Evolutionary conservation across 352 stramenopile species (phyloP).

Genomic region (Phytophthora boehmeriae): DNA sequence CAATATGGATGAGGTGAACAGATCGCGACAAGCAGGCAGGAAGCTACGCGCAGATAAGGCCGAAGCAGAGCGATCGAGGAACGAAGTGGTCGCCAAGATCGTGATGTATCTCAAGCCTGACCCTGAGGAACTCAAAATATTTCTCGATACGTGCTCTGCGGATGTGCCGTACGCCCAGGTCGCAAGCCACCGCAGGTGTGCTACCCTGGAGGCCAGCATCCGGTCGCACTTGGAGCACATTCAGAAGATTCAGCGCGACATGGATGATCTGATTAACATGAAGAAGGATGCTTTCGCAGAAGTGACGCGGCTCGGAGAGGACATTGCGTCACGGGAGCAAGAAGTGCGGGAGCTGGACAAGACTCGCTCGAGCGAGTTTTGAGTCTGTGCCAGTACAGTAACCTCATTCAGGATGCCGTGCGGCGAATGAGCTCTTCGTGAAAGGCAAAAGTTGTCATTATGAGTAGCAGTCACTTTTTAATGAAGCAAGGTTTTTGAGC

Average conservation of each 20-base stretch:
- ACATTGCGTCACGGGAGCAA: constrained; percentile 48
- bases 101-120: constrained; percentile 56
- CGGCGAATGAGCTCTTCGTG: constrained; percentile 26
- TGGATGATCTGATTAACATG: constrained; percentile 69
- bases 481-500: not conserved
- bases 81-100: constrained; percentile 53
- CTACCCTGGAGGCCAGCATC: constrained; percentile 47
- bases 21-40: constrained; percentile 12
- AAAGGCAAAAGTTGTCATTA: not conserved
- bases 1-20: constrained; percentile 42
- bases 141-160: constrained; percentile 37
- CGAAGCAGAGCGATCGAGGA: constrained; percentile 45
- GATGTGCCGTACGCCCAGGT: constrained; percentile 57
- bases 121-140: constrained; percentile 38
- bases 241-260: constrained; percentile 42
- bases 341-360: constrained; percentile 51
- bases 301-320: constrained; percentile 51
- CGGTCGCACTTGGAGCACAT: constrained; percentile 38
- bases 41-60: constrained; percentile 31
- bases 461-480: not conserved
- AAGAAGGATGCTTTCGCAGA: constrained; percentile 53
- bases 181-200: constrained; percentile 57
- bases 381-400: constrained; percentile 57
- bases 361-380: constrained; percentile 53
- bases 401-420: constrained; percentile 48